phyloP scores from a whole-genome alignment of 1,139 yeast species.

The Debaryomyces robertsiae region DNA sequence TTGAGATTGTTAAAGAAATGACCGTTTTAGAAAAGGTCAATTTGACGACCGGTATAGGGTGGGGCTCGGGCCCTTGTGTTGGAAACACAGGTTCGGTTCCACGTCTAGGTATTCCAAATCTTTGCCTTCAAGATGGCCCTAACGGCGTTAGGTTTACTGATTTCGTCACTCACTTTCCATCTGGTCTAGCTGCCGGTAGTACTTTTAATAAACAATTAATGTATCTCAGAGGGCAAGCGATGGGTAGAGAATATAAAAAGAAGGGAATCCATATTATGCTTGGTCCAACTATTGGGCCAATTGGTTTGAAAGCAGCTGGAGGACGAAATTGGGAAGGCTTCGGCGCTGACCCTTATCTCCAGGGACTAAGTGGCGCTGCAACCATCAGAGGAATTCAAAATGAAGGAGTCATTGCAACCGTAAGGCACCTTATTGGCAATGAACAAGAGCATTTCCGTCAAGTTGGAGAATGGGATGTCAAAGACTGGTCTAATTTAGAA shows the following conservation, averaged over 20 bases:
- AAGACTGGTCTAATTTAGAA: slow-evolving; percentile 45
- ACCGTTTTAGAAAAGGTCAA: slow-evolving; percentile 55
- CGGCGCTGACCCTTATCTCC: slow-evolving; percentile 64
- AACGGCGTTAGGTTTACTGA: slow-evolving; percentile 64
- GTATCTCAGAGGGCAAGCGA: slow-evolving; percentile 55
- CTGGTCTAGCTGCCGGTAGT: slow-evolving; percentile 61
- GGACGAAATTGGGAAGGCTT: slow-evolving; percentile 72
- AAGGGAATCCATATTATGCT: slow-evolving; percentile 64
- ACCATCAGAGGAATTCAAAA: slow-evolving; percentile 61
- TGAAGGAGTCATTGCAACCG: slow-evolving; percentile 58
- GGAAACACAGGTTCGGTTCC: slow-evolving; percentile 67
- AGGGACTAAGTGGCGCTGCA: slow-evolving; percentile 57
- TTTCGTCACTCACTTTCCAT: slow-evolving; percentile 58
- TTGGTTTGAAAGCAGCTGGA: slow-evolving; percentile 62
- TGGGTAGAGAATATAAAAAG: slow-evolving; percentile 55
- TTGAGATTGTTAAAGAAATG: slow-evolving; percentile 35
- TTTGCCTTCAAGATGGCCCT: slow-evolving; percentile 69
- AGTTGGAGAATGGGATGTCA: slow-evolving; percentile 53
- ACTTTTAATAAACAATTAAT: slow-evolving; percentile 59
- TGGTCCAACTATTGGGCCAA: slow-evolving; percentile 68
- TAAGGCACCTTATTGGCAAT: slow-evolving; percentile 58
- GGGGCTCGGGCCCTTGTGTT: slow-evolving; percentile 65
- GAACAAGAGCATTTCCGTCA: slow-evolving; percentile 71
- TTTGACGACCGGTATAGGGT: slow-evolving; percentile 59
- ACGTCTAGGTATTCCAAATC: slow-evolving; percentile 55